Conservation (phyloP, 805 yeast species). For the Candida corydali region DNA sequence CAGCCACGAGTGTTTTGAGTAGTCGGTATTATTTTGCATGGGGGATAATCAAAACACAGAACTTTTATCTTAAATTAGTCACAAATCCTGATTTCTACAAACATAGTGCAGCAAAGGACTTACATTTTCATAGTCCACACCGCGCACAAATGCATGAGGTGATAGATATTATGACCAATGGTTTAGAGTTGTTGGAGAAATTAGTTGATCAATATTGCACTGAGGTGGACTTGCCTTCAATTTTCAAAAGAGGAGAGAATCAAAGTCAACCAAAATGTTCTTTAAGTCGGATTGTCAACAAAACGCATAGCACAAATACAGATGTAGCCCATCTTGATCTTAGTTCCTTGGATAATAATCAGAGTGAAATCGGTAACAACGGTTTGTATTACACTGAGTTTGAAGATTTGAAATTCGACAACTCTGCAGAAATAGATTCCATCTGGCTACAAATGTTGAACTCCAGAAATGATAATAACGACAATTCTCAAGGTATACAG, state of each 20-base stretch:
- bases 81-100: slow-evolving; percentile 20
- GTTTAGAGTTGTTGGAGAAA: slow-evolving; percentile 4
- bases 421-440: slow-evolving; percentile 22
- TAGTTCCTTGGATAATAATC: not conserved
- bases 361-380: not conserved
- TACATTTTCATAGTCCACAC: slow-evolving; percentile 4
- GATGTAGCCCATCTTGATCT: not conserved
- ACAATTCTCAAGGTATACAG: not conserved
- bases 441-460: slow-evolving; percentile 27
- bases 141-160: slow-evolving; percentile 8
- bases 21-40: slow-evolving; percentile 62
- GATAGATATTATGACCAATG: slow-evolving; percentile 1
- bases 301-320: not conserved
- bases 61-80: slow-evolving; percentile 34
- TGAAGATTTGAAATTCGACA: slow-evolving; percentile 15
- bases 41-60: slow-evolving; percentile 58
- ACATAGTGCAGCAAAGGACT: slow-evolving; percentile 5
- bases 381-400: slow-evolving; percentile 8
- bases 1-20: slow-evolving; percentile 38
- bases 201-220: slow-evolving; percentile 6
- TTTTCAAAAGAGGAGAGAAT: slow-evolving; percentile 3
- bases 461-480: not conserved
- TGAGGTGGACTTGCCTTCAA: slow-evolving; percentile 3
- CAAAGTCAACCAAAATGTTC: too few species aligned
- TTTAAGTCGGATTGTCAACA: not conserved